Base-by-base conservation (phyloP, 176 grass and related monocot species). In the Avena insularis region DNA sequence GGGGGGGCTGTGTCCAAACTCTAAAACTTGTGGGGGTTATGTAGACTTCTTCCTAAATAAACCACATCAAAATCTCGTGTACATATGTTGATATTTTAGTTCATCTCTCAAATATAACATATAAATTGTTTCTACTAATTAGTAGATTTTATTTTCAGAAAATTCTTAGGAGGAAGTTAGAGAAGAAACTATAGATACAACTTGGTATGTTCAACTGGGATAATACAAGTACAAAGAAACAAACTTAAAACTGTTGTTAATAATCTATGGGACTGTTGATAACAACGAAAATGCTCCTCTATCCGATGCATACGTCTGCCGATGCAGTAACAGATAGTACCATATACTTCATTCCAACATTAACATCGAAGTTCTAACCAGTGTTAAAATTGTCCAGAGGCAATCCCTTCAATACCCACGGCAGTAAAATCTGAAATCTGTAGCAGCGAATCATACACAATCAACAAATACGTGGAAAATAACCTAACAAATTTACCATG, bases 121-220 rank as follows among this genome's bases (percentile, higher is more conserved):
- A 70, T 14, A 40, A 40, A 54, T 40, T 27, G 8, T 16, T 75
- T 82, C 45, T 33, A 54, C 46, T 20, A 14, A 15, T 3, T 6
- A 47, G 81, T 86, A 14, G 13, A 10, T 48, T 48, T 48, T 48
- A 48, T 48, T 48, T 48, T 48, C 31, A 45, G 25, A 25, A 13
- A 10, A 59, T 21, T 2, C 46, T 8, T 13, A 50, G 0, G 4
- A 38, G 46, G 63, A 58, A n/a, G 46, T 27, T 62, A 61, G 43
- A 61, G n/a, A 83, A 64, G 55, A 80, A n/a, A 60, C 6, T 16
- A 43, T 71, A 17, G 15, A 54, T 21, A 56, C 8, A 85, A 46
- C 25, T 56, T 46, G 51, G 0, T 14, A 16, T 84, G 63, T 54
- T 81, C 59, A 81, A 38, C 75, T 4, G 14, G 57, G 35, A 19